Evolutionary conservation across 805 yeast genomes (phyloP), one percentile per base, ranked within the genome.

Genomic region (Dipodascopsis uninucleata): DNA sequence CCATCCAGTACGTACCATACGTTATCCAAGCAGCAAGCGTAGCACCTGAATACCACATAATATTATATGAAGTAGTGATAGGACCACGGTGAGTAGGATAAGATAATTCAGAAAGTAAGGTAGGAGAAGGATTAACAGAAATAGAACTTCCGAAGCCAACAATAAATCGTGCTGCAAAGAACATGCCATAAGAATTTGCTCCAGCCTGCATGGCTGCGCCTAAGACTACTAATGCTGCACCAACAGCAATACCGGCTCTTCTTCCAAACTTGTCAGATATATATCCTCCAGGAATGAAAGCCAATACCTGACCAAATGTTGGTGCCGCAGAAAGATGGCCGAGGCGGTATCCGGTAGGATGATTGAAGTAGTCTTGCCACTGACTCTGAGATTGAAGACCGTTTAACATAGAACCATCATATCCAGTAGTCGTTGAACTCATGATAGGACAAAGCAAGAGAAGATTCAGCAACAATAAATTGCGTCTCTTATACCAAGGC

Each of bases 31-130:
- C 74, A 5, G 79, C 75, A 36, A 76, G 59, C 43, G 73, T 58
- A n/a, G 78, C 77, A 39, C 80, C 80, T 34, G 71, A 57, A 53
- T 72, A 74, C 78, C 77, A 74, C 44, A 71, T 68, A 20, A 45
- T 66, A 58, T 76, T 76, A 62, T 68, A 76, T 43, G 68, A 61
- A 14, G 76, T 66, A n/a, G 49, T 44, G 28, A 44, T 28, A 14
- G 20, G 23, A 5, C 47, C 44, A 4, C 47, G 32, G 28, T 46
- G 47, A 5, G 42, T 12, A 7, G 51, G 51, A 26, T 37, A 40
- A 2, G 51, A 39, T 28, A 33, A 43, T 24, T 46, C 51, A 16
- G 35, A 21, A 20, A 41, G 9, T 3, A 46, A 36, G n/a, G 31
- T 12, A 3, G 48, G 44, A 5, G 51, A 39, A 17, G 43, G 36